These are phyloP conservation scores for Yarrowia alimentaria DNA, from an alignment of 805 yeast genomes.

Conservation along the genomic window DNA sequence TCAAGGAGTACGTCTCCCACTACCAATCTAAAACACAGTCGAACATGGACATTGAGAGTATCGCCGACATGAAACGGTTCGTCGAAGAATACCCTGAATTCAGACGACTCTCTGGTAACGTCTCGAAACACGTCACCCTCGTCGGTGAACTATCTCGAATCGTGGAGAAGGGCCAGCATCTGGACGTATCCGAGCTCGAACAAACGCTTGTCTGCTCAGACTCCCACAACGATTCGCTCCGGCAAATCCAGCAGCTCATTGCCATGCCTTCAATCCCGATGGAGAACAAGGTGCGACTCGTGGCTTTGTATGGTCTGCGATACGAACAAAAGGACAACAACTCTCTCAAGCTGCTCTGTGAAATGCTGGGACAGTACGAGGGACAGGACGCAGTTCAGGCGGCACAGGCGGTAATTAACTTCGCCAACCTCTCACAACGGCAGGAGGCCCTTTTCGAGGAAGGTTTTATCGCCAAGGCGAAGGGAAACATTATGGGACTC, in stretches of 20 bases:
- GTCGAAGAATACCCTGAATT: constrained; percentile 94
- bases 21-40: constrained; percentile 66
- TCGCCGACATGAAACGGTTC: constrained; percentile 86
- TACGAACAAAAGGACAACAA: constrained; percentile 56
- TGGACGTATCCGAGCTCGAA: constrained; percentile 88
- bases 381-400: constrained; percentile 43
- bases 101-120: constrained; percentile 80
- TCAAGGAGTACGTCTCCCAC: constrained; percentile 24
- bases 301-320: constrained; percentile 70
- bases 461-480: constrained; percentile 44
- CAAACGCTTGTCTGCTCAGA: constrained; percentile 75
- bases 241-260: constrained; percentile 58
- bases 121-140: constrained; percentile 86
- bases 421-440: constrained; percentile 48
- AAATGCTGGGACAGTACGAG: constrained; percentile 32
- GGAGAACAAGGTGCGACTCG: constrained; percentile 64
- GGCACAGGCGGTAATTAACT: constrained; percentile 45
- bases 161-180: constrained; percentile 60
- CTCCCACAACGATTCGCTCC: constrained; percentile 55
- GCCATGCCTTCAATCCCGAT: constrained; percentile 44
- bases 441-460: constrained; percentile 45
- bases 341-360: constrained; percentile 40
- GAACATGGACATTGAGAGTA: constrained; percentile 66
- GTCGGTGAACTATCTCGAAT: constrained; percentile 81
- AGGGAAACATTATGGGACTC: constrained; percentile 45